Evolutionary conservation across 352 stramenopile genomes (phyloP).

Genomic region (Pythium phragmitis): DNA sequence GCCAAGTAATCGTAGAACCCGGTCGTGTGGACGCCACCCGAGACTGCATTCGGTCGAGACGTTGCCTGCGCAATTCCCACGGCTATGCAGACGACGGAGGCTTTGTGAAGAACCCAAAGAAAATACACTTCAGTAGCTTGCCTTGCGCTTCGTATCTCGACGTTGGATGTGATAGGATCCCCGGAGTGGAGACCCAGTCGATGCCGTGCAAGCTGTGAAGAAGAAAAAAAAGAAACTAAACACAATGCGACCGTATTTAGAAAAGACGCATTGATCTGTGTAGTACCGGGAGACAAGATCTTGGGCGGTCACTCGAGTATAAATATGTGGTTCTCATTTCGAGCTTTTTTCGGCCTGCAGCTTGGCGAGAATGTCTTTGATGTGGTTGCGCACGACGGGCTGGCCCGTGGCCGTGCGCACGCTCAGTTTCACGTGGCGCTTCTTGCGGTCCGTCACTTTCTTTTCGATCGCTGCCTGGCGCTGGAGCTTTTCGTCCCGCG

Average conservation of each 20-base stretch:
- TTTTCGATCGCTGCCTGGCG: conserved; percentile 55
- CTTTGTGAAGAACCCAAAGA: not conserved
- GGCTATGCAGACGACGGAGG: not conserved
- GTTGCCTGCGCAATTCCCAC: not conserved
- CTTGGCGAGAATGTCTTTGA: conserved; percentile 77
- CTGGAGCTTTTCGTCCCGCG: conserved; percentile 47
- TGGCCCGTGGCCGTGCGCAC: conserved; percentile 75
- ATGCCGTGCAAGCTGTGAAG: not conserved
- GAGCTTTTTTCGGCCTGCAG: conserved; percentile 55
- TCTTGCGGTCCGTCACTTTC: conserved; percentile 82
- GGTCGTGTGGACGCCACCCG: not conserved
- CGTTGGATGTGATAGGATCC: not conserved
- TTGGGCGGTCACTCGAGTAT: not conserved
- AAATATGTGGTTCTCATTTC: conserved; percentile 20
- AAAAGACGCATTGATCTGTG: not conserved
- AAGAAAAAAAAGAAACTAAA: conserved; percentile 4
- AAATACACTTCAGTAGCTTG: conserved; percentile 4
- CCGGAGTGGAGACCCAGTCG: not conserved
- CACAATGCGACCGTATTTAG: conserved; percentile 22
- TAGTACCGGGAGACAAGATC: too few species aligned
- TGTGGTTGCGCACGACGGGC: conserved; percentile 85
- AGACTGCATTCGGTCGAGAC: not conserved
- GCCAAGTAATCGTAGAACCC: conserved; percentile 91
- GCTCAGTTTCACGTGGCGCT: conserved; percentile 85
- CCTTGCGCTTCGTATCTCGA: not conserved